Evolutionary conservation across 1,284 basidiomycete species (phyloP).

Genomic region (Leccinum holopus): DNA sequence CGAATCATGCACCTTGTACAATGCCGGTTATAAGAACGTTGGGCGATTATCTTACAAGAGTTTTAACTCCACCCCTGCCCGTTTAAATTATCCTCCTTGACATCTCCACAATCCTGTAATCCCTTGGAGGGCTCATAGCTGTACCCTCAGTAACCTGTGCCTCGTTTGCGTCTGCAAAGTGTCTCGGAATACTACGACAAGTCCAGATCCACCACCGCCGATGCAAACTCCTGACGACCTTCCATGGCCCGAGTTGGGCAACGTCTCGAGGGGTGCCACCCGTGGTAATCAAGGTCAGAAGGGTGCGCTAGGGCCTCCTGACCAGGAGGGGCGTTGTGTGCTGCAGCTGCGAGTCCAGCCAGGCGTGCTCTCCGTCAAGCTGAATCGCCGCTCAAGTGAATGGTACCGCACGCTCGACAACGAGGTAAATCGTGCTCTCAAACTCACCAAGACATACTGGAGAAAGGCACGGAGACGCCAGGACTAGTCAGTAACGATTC

Average conservation of each 20-base stretch:
- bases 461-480: constrained; percentile 71
- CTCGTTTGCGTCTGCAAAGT: constrained; percentile 1
- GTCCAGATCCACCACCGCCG: constrained; percentile 39
- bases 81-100: constrained; percentile 26
- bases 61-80: constrained; percentile 38
- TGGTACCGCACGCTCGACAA: constrained; percentile 74
- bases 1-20: constrained; percentile 28
- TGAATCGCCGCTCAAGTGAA: constrained; percentile 72
- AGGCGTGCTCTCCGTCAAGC: constrained; percentile 68
- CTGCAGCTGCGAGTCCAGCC: constrained; percentile 77
- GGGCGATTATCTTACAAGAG: constrained; percentile 36
- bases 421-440: constrained; percentile 74
- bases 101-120: constrained; percentile 21
- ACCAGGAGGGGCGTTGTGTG: constrained; percentile 65
- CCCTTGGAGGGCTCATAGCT: constrained; percentile 14
- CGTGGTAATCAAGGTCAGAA: constrained; percentile 81
- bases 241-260: constrained; percentile 80
- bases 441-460: constrained; percentile 81
- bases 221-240: constrained; percentile 68
- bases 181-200: constrained; percentile 9
- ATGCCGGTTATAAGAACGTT: constrained; percentile 37
- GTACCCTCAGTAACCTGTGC: constrained; percentile 14
- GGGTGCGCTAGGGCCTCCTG: constrained; percentile 64
- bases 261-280: constrained; percentile 78
- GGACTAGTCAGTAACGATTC: constrained; percentile 50